Percentiles rank a stretch among this genome's conserved stretches.
Evolutionary conservation across 805 yeast species (phyloP).

Genomic region (Tetrapisispora nanseiensis): DNA sequence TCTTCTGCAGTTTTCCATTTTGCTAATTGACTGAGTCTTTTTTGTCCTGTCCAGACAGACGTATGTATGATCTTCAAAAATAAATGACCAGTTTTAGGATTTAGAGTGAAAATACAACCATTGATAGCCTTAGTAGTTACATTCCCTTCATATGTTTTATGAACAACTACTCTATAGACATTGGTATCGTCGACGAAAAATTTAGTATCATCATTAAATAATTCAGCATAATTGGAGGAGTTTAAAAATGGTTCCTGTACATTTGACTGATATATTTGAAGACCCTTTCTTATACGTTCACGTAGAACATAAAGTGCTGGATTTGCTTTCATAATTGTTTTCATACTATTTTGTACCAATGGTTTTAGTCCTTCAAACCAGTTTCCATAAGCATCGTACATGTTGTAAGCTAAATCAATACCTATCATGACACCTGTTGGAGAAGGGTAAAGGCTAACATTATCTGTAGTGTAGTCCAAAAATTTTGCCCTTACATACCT

Average conservation of each 20-base stretch:
- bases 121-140: conserved; percentile 85
- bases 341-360: conserved; percentile 82
- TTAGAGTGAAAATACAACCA: conserved; percentile 83
- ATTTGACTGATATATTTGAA: conserved; percentile 87
- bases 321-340: conserved; percentile 86
- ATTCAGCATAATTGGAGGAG: conserved; percentile 81
- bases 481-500: conserved; percentile 89
- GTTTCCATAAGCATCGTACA: conserved; percentile 93
- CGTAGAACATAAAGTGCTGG: conserved; percentile 87
- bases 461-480: conserved; percentile 86
- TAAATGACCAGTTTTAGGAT: conserved; percentile 85
- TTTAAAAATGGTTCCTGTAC: conserved; percentile 87
- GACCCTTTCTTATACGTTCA: conserved; percentile 87
- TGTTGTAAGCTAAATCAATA: conserved; percentile 87
- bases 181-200: conserved; percentile 88
- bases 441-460: conserved; percentile 76
- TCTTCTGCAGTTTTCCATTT: conserved; percentile 99
- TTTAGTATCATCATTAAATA: conserved; percentile 75
- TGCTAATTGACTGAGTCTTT: conserved; percentile 82
- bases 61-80: conserved; percentile 86
- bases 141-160: conserved; percentile 87
- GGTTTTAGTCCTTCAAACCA: conserved; percentile 96
- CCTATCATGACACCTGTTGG: conserved; percentile 89
- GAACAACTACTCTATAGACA: conserved; percentile 87
- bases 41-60: conserved; percentile 95